These are phyloP conservation scores for Yamadazyma trypodendri DNA, from an alignment of 1,139 yeast species.

Conservation along the genomic window DNA sequence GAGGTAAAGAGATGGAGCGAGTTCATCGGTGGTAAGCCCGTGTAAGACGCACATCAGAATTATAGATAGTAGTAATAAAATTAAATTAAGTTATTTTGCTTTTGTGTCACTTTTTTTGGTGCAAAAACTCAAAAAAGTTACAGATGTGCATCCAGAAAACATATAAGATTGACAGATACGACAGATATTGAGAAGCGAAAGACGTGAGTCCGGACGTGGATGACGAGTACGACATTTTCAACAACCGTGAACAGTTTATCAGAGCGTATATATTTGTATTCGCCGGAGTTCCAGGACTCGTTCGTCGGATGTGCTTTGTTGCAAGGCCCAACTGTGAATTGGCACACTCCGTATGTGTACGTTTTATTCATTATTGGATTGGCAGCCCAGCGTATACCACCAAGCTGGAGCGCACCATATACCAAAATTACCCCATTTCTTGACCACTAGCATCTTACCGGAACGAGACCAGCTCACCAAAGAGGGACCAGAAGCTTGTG, in stretches of 20 bases:
- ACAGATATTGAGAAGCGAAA: not conserved
- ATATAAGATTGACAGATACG: no score
- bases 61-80: not conserved
- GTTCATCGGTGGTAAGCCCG: conserved; percentile 89
- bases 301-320: conserved; percentile 44
- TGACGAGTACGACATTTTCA: not conserved
- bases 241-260: not conserved
- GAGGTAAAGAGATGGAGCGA: conserved; percentile 98
- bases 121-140: no score
- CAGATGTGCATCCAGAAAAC: not conserved
- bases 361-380: conserved; percentile 47
- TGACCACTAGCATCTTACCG: conserved; percentile 1
- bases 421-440: no score
- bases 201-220: no score
- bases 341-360: conserved; percentile 48
- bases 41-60: conserved; percentile 36
- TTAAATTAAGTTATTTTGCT: no score
- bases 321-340: conserved; percentile 59
- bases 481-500: conserved; percentile 6
- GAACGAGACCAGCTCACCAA: conserved; percentile 2
- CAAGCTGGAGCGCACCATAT: no score
- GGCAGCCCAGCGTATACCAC: no score
- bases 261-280: not conserved
- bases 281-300: conserved; percentile 36
- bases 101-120: no score